These are phyloP conservation scores for Wallacemonas rigidus DNA, from an alignment of 208 protist species.

Conservation along the genomic window DNA sequence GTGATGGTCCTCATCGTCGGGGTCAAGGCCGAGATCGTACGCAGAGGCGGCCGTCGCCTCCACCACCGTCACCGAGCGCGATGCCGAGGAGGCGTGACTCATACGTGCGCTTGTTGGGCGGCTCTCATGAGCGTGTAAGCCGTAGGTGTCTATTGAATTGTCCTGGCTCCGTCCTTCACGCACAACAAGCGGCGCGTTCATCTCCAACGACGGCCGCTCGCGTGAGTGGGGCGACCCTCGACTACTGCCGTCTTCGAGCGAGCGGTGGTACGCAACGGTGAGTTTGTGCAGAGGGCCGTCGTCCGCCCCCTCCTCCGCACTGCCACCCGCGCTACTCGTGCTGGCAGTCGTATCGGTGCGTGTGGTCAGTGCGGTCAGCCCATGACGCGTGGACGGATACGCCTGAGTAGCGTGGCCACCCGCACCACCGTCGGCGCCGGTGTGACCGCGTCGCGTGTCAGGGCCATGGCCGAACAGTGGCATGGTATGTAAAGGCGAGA, in stretches of 20 bases:
- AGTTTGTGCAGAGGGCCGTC: conserved; percentile 15
- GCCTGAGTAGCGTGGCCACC: no score
- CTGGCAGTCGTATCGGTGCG: background rate
- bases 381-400: no score
- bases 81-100: background rate
- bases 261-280: conserved; percentile 11
- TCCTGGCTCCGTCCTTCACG: background rate
- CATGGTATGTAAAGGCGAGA: background rate
- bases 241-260: background rate
- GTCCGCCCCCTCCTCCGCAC: background rate
- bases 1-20: background rate
- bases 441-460: background rate
- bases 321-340: background rate
- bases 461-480: background rate
- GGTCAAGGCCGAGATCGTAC: background rate
- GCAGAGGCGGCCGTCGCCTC: background rate
- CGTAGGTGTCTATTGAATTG: background rate
- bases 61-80: no score
- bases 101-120: background rate
- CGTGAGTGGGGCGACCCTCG: background rate
- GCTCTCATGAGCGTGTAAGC: conserved; percentile 8
- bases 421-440: no score
- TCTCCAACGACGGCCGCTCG: background rate
- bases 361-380: no score
- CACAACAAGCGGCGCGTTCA: background rate